These are phyloP conservation scores for Cenchrus fungigraminus DNA, from an alignment of 176 grass and related monocot genomes.

Conservation along the genomic window DNA sequence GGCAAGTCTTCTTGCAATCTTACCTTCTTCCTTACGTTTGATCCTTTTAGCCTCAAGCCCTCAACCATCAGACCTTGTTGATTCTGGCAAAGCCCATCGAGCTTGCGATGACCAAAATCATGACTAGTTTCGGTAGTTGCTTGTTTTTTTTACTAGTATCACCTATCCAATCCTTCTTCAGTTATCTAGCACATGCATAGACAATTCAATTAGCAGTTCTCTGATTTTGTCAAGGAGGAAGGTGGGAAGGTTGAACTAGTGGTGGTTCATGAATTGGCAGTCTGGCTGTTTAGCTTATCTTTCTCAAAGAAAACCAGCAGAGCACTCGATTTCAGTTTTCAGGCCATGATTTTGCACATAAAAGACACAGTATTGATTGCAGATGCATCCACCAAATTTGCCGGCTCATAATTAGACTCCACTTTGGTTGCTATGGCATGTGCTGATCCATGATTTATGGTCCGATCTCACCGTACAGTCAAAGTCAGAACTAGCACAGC, in stretches of 20 bases:
- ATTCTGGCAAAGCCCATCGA: not conserved
- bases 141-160: not conserved
- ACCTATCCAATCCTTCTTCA: not conserved
- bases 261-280: not conserved
- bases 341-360: not conserved
- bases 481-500: not conserved
- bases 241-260: not conserved
- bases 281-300: not conserved
- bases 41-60: not conserved
- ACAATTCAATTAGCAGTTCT: not conserved
- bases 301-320: not conserved
- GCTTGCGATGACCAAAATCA: not conserved
- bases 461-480: not conserved
- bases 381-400: not conserved
- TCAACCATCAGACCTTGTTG: too few species aligned
- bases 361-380: not conserved
- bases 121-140: not conserved
- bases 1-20: slow-evolving; percentile 33
- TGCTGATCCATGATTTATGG: not conserved
- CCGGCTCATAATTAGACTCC: not conserved
- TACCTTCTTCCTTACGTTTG: not conserved
- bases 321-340: not conserved
- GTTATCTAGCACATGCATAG: not conserved
- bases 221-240: slow-evolving; percentile 20
- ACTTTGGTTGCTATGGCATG: not conserved